Conservation (phyloP, 495 filamentous ascomycete genomes). For the Talaromyces wortmannii region DNA sequence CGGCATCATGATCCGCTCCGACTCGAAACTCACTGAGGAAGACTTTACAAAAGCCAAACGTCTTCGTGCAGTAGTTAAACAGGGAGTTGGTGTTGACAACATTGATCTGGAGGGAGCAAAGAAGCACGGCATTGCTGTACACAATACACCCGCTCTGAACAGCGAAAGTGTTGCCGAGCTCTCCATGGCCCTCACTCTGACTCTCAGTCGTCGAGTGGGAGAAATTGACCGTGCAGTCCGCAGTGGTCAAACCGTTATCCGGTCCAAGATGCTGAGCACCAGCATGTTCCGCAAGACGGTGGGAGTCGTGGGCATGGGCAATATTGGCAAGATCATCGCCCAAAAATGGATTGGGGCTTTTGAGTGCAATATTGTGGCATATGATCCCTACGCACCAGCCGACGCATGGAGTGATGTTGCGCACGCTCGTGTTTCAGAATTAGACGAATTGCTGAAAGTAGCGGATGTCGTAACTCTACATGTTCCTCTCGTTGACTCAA, state of each 20-base stretch:
- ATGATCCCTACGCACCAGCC: background rate
- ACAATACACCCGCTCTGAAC: background rate
- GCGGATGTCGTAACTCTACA: background rate
- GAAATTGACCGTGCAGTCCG: background rate
- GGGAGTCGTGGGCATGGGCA: conserved; percentile 3
- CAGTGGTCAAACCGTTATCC: background rate
- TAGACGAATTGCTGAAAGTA: background rate
- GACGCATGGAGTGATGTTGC: background rate
- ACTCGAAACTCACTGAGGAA: background rate
- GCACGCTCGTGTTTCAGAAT: background rate
- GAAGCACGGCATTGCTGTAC: background rate
- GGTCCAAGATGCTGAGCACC: background rate
- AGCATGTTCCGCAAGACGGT: background rate
- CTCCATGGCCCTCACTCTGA: background rate
- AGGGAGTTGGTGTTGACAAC: background rate
- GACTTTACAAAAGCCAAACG: background rate
- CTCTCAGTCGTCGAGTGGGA: background rate
- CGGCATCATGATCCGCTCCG: background rate
- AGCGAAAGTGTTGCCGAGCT: background rate
- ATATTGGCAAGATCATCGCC: background rate
- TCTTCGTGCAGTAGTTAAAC: background rate
- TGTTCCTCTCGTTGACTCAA: background rate
- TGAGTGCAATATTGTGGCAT: background rate
- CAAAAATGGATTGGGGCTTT: conserved; percentile 1
- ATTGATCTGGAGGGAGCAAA: background rate